Base-by-base conservation (phyloP, 176 grass and related monocot genomes). In the Raddia guianensis region DNA sequence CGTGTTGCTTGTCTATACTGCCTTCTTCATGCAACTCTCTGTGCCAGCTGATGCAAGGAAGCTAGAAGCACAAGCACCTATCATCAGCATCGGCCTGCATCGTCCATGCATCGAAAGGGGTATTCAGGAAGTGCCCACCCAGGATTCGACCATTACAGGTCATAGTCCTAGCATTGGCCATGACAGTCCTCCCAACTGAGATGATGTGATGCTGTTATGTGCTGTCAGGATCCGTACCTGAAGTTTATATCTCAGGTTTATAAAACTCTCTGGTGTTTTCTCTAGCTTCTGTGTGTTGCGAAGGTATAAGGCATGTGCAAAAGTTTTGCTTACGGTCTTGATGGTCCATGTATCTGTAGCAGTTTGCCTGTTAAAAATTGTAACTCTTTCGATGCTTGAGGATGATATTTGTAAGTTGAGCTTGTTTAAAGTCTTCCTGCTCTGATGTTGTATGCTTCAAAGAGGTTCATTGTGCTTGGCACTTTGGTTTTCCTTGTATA, bases 101-200 rank as follows among this genome's bases (percentile, higher is more conserved):
- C 66, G 15, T 68, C 66, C 82, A 49, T 44, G 20, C 58, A 44
- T 52, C 6, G 16, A 20, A 82, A 81, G 76, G 75, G 47, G 50
- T 20, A 32, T 27, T 42, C 63, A 78, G 59, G 59, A 82, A 67
- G 67, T 3, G 2, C 34, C 66, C 54, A 0, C 19, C 27, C 49
- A 9, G 1, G 83, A 78, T 19, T 82, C 88, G 3, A 94, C 88
- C 15, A 81, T 15, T 74, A 68, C 79, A 45, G 91, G 91, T 14
- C 76, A 91, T 62, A 84, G 91, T 80, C 88, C 88, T 47, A 65
- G 88, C 79, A 77, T 86, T 77, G 91, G 91, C 72, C 91, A 94
- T 50, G 14, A 48, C 12, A 74, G 6, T 52, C 88, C 88, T 73
- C 87, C 85, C 0, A 82, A 78, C 12, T 85, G 55, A 84, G 19